Evolutionary conservation across 176 grass and related monocot genomes (phyloP).

Genomic region (Triticum urartu): DNA sequence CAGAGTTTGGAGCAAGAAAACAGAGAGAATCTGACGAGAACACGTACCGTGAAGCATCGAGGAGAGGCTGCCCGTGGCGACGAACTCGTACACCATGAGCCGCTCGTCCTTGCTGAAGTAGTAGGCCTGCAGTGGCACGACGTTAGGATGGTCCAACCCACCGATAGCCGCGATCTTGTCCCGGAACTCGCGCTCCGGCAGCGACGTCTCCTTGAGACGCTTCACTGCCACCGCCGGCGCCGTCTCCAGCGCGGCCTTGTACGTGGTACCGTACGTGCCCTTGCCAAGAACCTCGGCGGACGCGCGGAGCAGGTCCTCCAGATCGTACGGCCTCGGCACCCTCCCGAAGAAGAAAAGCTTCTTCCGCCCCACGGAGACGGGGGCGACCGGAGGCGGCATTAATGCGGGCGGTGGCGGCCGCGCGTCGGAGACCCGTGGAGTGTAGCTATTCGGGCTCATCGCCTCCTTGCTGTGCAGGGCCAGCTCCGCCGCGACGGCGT

Average conservation of each 20-base stretch:
- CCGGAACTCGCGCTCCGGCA: conserved; percentile 71
- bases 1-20: not conserved
- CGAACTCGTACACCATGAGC: conserved; percentile 73
- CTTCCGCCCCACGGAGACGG: conserved; percentile 25
- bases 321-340: conserved; percentile 61
- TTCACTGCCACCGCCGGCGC: conserved; percentile 60
- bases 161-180: conserved; percentile 63
- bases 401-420: conserved; percentile 2
- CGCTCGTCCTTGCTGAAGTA: conserved; percentile 88
- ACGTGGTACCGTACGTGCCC: conserved; percentile 81
- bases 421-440: conserved; percentile 17
- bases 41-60: conserved; percentile 79
- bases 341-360: conserved; percentile 78
- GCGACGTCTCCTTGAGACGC: conserved; percentile 62
- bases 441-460: conserved; percentile 48
- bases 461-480: conserved; percentile 58
- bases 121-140: conserved; percentile 66
- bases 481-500: conserved; percentile 55
- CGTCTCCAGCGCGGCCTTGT: conserved; percentile 69
- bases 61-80: conserved; percentile 71
- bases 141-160: conserved; percentile 65
- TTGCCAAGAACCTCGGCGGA: conserved; percentile 87
- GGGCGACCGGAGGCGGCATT: not conserved
- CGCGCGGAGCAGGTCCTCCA: conserved; percentile 77
- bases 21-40: not conserved